Conservation (phyloP, 345 rosid genomes). For the Sonneratia alba region DNA sequence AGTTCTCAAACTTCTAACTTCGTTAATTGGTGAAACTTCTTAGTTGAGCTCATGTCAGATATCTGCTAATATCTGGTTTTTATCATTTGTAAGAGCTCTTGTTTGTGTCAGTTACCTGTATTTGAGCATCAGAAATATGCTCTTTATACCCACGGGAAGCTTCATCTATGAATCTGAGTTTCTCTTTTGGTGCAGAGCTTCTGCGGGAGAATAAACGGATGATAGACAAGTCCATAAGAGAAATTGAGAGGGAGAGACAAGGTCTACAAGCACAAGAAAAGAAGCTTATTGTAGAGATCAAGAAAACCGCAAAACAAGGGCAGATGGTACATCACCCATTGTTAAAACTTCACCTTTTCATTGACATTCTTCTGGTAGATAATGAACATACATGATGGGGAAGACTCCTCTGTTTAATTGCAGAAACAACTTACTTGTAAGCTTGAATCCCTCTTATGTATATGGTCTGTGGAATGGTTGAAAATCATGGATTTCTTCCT, state of each 20-base stretch:
- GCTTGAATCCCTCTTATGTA: too few relatives aligned
- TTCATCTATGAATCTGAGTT: neutral
- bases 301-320: slow-evolving; percentile 88
- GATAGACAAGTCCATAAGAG: slow-evolving; percentile 91
- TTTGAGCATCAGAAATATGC: neutral
- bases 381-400: neutral
- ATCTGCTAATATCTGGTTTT: too few relatives aligned
- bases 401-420: neutral
- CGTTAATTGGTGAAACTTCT: neutral
- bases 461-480: too few relatives aligned
- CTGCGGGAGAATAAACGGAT: slow-evolving; percentile 92
- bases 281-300: slow-evolving; percentile 80
- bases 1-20: neutral
- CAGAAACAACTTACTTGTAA: too few relatives aligned
- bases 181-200: slow-evolving; percentile 42
- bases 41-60: neutral
- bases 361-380: neutral
- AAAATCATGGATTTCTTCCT: too few relatives aligned
- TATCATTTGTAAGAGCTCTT: neutral
- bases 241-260: slow-evolving; percentile 94
- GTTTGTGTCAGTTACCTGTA: neutral
- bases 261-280: slow-evolving; percentile 82
- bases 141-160: neutral
- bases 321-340: slow-evolving; percentile 55
- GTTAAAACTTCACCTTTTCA: too few relatives aligned